Conservation (phyloP, 768 basidiomycete species). For the Leccinum longicurvipes region DNA sequence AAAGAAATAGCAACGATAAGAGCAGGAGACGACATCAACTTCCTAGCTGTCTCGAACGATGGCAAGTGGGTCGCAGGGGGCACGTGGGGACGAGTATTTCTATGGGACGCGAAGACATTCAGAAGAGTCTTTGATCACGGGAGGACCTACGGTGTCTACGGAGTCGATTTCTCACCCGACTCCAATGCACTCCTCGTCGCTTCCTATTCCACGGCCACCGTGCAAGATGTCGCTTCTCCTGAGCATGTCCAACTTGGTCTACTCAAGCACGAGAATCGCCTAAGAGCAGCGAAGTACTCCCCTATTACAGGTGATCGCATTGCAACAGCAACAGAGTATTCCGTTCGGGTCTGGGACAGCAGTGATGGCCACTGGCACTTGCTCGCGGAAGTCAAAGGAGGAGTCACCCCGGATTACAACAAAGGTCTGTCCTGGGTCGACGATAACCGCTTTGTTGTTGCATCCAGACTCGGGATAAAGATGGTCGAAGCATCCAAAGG, state of each 20-base stretch:
- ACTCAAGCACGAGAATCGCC: neutral
- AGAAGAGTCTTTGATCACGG: neutral
- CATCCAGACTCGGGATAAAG: neutral
- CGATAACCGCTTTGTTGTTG: neutral
- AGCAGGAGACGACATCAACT: neutral
- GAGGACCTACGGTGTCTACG: too few species aligned
- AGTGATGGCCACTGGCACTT: neutral
- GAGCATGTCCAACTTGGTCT: neutral
- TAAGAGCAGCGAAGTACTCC: neutral
- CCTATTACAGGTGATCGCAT: neutral
- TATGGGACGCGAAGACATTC: neutral
- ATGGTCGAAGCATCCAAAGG: neutral
- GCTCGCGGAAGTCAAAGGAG: neutral
- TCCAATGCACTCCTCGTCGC: neutral
- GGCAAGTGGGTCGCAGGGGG: neutral
- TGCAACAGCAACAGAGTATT: neutral
- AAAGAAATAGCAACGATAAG: neutral
- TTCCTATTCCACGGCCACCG: neutral
- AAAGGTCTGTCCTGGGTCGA: neutral
- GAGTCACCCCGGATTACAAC: neutral
- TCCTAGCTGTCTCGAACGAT: neutral
- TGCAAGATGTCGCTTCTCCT: neutral
- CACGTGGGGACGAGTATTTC: neutral
- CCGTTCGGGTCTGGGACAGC: neutral
- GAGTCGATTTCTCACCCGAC: neutral